These are phyloP conservation scores for Leccinum subrobustum DNA, from an alignment of 1,284 basidiomycete genomes.

Conservation along the genomic window DNA sequence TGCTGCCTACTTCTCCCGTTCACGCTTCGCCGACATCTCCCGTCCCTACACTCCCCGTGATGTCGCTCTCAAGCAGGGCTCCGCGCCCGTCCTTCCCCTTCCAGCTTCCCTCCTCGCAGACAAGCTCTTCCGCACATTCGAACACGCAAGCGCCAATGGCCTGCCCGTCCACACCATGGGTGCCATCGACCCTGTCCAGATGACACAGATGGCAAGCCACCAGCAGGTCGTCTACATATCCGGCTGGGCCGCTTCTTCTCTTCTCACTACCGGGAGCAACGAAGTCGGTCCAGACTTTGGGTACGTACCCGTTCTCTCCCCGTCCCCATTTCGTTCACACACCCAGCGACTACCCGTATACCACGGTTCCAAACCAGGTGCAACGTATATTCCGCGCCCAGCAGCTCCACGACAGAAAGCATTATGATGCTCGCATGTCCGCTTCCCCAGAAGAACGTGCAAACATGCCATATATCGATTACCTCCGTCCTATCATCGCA, in stretches of 20 bases:
- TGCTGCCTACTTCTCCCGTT: constrained; percentile 70
- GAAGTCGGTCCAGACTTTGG: constrained; percentile 98
- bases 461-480: constrained; percentile 80
- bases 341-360: constrained; percentile 86
- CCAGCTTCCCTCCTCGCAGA: constrained; percentile 77
- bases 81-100: constrained; percentile 77
- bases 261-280: constrained; percentile 87
- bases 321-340: constrained; percentile 3
- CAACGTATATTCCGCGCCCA: constrained; percentile 85
- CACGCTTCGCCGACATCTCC: constrained; percentile 73
- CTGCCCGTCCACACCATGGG: constrained; percentile 85
- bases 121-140: constrained; percentile 75
- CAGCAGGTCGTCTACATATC: constrained; percentile 96
- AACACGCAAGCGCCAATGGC: constrained; percentile 60
- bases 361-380: constrained; percentile 91
- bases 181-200: constrained; percentile 89
- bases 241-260: constrained; percentile 89
- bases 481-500: constrained; percentile 90
- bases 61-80: constrained; percentile 87
- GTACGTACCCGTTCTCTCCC: constrained; percentile 41
- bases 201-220: constrained; percentile 96
- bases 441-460: constrained; percentile 61
- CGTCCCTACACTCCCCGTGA: constrained; percentile 78
- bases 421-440: constrained; percentile 81
- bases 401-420: constrained; percentile 83